Evolutionary conservation across 306 rosid species (phyloP).

Genomic region (Prosopis cineraria): DNA sequence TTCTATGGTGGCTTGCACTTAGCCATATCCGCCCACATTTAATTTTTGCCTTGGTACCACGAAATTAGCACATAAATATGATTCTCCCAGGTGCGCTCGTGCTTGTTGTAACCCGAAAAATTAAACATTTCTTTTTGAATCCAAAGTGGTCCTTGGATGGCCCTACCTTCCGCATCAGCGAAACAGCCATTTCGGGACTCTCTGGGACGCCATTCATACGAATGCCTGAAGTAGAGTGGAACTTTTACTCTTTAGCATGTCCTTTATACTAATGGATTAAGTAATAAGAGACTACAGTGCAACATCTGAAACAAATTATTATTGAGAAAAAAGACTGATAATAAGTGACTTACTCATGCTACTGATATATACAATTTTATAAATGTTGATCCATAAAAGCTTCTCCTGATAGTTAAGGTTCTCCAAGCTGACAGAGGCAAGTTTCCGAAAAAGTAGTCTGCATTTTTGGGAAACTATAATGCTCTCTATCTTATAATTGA

Average conservation of each 20-base stretch:
- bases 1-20: constrained; percentile 73
- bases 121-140: too few species aligned
- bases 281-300: background rate
- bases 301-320: background rate
- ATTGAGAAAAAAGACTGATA: background rate
- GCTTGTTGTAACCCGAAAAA: background rate
- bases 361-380: too few species aligned
- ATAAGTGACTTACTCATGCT: background rate
- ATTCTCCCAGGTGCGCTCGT: constrained; percentile 4
- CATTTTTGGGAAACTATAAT: background rate
- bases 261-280: background rate
- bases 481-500: background rate
- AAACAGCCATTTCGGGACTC: constrained; percentile 68
- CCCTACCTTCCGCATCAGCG: constrained; percentile 75
- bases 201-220: constrained; percentile 69
- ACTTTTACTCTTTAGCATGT: background rate
- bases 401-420: constrained; percentile 77
- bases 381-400: constrained; percentile 88
- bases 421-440: constrained; percentile 61
- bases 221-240: constrained; percentile 55
- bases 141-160: background rate
- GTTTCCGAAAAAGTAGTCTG: constrained; percentile 74
- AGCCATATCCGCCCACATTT: constrained; percentile 74
- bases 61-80: constrained; percentile 27
- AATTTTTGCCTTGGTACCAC: constrained; percentile 66